phyloP scores from a whole-genome alignment of 805 yeast genomes.

The Torulaspora gathmanii region DNA sequence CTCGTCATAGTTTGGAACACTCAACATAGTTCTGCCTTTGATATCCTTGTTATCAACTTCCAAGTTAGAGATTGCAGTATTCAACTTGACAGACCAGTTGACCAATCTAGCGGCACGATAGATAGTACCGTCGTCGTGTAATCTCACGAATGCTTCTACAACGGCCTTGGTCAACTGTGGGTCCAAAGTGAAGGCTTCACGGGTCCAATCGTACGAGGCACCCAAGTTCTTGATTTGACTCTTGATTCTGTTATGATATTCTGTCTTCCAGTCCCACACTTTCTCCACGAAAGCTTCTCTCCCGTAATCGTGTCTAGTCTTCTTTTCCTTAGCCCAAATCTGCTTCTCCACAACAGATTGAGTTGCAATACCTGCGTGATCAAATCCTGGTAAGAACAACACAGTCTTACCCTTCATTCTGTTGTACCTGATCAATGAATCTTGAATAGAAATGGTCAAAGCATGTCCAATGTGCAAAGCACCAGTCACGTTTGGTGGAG shows the following conservation, averaged over 20 bases:
- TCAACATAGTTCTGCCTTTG: slow-evolving; percentile 71
- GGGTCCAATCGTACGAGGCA: slow-evolving; percentile 94
- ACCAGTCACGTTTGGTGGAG: slow-evolving; percentile 99
- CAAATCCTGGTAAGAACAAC: slow-evolving; percentile 91
- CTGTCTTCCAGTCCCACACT: slow-evolving; percentile 99
- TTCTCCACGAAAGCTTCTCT: slow-evolving; percentile 82
- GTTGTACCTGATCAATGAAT: slow-evolving; percentile 84
- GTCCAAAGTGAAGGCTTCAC: slow-evolving; percentile 90
- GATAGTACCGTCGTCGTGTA: slow-evolving; percentile 92
- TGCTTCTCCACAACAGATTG: slow-evolving; percentile 97
- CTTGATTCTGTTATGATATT: slow-evolving; percentile 81
- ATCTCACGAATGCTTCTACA: slow-evolving; percentile 79
- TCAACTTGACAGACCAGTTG: slow-evolving; percentile 93
- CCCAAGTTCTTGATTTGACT: slow-evolving; percentile 81
- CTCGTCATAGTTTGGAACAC: slow-evolving; percentile 86
- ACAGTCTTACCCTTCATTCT: slow-evolving; percentile 97
- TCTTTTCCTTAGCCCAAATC: slow-evolving; percentile 79
- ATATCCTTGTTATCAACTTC: slow-evolving; percentile 93
- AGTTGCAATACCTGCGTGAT: slow-evolving; percentile 98
- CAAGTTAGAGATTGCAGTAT: slow-evolving; percentile 92
- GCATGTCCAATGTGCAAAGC: slow-evolving; percentile 99
- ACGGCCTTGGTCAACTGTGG: slow-evolving; percentile 77
- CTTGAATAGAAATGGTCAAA: slow-evolving; percentile 90
- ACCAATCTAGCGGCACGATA: slow-evolving; percentile 91
- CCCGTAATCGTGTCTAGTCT: slow-evolving; percentile 92